Base-by-base conservation (phyloP, 2,329 filamentous ascomycete genomes). In the Xylariaceae sp. region DNA sequence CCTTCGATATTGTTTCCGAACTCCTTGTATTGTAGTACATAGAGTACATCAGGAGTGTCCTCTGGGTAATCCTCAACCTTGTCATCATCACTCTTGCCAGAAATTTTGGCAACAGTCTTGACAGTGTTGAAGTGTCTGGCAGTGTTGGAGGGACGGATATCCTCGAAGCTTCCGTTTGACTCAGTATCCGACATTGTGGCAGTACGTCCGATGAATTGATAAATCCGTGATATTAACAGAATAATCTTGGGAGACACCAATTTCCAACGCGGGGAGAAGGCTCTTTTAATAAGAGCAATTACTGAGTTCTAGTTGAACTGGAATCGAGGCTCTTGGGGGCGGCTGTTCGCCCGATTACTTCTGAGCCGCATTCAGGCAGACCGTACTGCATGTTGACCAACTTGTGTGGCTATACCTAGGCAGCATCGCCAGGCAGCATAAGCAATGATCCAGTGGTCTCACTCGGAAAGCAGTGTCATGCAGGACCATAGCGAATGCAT, bases 31-130 rank as follows among this genome's bases (percentile, higher is more conserved):
- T 71, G 69, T 33, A 77, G 62, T 3, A 74, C 66, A 53, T 76
- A 74, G 42, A 72, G 64, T 13, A 77, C 62, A 39, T 75, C 70
- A 2, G 73, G 71, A 7, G 70, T 65, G n/a, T 70, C 69, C 2
- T 60, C 60, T 5, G 59, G 60, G 13, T 34, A 42, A 14, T 65
- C 48, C 43, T 63, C 61, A 36, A 28, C 50, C 4, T 28, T 28
- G 22, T 28, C 22, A 28, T 28, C 22, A 28, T 28, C 22, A 7
- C 22, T 28, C 22, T 50, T 33, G 3, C 14, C 16, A 17, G 14
- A 11, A 14, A 42, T 31, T 13, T 3, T 39, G 17, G 14, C 12
- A 31, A 16, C 22, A 28, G 22, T 28, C 7, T 7, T 28, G 22
- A 28, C 22, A 28, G 22, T 28, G 22, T 28, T 7, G 22, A 28